Evolutionary conservation across 305 asterid genomes (phyloP), one percentile per base, ranked within the genome.

Genomic region (Caryopteris hybrid): DNA sequence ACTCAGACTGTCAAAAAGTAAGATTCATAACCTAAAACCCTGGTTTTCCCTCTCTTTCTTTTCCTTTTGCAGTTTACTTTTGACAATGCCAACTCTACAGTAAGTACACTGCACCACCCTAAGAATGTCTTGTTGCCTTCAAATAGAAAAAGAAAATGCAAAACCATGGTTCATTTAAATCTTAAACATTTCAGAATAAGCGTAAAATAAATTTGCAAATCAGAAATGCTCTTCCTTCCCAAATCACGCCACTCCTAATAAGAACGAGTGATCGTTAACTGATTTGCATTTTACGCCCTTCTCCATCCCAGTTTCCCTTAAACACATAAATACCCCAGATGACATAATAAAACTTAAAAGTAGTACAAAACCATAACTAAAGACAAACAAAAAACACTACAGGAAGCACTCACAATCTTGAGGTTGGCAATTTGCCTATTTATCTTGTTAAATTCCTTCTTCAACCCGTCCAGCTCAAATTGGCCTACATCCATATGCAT

Each of bases 381-480:
- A 56, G 33, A 25, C 45, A 51, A 25, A 29, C 18, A 54, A 16
- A 31, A 12, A 16, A 31, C 6, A 27, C 10, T 9, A 38, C 39
- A 20, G 31, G 21, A 22, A 58, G 58, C 14, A 80, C 95, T 80
- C 74, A 88, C 96, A 55, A 81, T 75, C 70, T 72, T 84, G 51
- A 86, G 86, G 27, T 61, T 58, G 29, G 85, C 89, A 20, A 88
- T 74, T 77, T 84, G 77, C 59, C 81, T 88, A 75, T 76, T 88
- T 31, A 84, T 80, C 76, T 55, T 77, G 72, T 90, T 90, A 52
- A 84, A 73, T 21, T 87, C 93, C 68, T 79, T 90, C 55, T 85
- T 76, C 75, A 89, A 71, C 36, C 58, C 76, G 54, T 87, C 91
- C 61, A 90, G 67, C 84, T 87, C 93, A 57, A 61, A 86, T 80